A percentile compares a stretch with the other conserved stretches of the same genome.
These are phyloP conservation scores for Thielaviopsis punctulata DNA, from an alignment of 2,329 filamentous ascomycete species.

Conservation along the genomic window DNA sequence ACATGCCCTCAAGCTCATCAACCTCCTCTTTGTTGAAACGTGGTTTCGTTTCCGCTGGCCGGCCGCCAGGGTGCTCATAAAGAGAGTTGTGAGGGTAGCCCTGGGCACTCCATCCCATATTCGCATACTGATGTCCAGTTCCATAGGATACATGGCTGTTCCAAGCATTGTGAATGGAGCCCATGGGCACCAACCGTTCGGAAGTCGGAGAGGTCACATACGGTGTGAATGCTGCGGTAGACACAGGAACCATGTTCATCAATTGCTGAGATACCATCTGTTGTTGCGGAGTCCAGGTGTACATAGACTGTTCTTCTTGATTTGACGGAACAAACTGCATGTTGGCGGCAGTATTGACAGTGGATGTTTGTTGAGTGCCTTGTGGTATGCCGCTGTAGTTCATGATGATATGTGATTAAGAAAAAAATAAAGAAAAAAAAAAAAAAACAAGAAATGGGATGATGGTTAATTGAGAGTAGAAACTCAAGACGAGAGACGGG, in stretches of 20 bases:
- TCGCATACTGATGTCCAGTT: not conserved
- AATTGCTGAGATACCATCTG: not conserved
- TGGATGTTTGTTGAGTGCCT: not conserved
- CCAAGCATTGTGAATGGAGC: not conserved
- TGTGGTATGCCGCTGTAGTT: constrained; percentile 3
- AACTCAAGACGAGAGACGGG: not conserved
- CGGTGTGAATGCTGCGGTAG: not conserved
- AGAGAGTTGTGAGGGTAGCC: not conserved
- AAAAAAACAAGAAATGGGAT: not conserved
- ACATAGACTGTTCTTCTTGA: not conserved
- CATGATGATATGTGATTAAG: not conserved
- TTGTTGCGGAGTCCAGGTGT: not conserved
- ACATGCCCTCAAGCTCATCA: constrained; percentile 41
- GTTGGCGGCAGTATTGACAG: not conserved
- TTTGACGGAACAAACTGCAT: not conserved
- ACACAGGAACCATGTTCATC: not conserved
- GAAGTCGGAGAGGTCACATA: not conserved
- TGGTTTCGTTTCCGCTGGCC: constrained; percentile 32
- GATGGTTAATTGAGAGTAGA: not conserved
- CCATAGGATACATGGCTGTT: not conserved
- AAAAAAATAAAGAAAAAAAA: not conserved
- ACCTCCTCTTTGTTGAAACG: constrained; percentile 41
- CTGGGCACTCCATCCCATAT: not conserved
- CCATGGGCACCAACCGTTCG: not conserved
- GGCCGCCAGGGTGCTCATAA: constrained; percentile 13